Evolutionary conservation across 495 filamentous ascomycete species (phyloP), one percentile per base, ranked within the genome.

Genomic region (Penicillium riverlandense): DNA sequence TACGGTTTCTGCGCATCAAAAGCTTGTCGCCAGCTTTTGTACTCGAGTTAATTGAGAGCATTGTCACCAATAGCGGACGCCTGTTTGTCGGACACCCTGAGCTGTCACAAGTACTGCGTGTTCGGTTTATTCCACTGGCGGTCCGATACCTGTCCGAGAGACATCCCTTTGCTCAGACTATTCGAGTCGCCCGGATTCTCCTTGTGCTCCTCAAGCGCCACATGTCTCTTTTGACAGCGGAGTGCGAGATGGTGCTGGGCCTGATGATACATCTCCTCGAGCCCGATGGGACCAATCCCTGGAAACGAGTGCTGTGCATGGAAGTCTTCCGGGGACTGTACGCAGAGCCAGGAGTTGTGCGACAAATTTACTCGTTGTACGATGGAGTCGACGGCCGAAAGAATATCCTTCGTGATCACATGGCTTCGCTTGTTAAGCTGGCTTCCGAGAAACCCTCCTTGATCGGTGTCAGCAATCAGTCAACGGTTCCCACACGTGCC

Each of bases 271-370:
- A 94, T 50, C 76, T 94, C 51, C 72, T 97, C 11, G 92, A 98
- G 52, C 85, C 85, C 11, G 94, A 96, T 45, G 75, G 75, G 6
- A 79, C 79, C 5, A 70, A 79, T 1, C 59, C 78, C 6, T 98
- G 92, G 92, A 95, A 87, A 57, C 73, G 94, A 32, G 81, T 86
- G 1, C 59, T 96, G 12, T 91, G 87, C 49, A 90, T 98, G 82
- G 92, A 98, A 55, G 74, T 95, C 0, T 88, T 95, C 50, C 78
- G 86, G 29, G 85, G 83, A 15, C 74, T 97, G 33, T 94, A 94
- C 62, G 70, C 84, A 0, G 89, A 96, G 41, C 79, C 85, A 11
- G 71, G 74, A 2, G 76, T 92, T 9, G 73, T 96, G 6, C 75
- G 91, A 34, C 79, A 84, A 12, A 86, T 96, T 7, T 97, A 88